A percentile compares a stretch with the other conserved stretches of the same genome.
Conservation (phyloP, 176 grass and related monocot species). For the Miscanthus lutarioriparius region DNA sequence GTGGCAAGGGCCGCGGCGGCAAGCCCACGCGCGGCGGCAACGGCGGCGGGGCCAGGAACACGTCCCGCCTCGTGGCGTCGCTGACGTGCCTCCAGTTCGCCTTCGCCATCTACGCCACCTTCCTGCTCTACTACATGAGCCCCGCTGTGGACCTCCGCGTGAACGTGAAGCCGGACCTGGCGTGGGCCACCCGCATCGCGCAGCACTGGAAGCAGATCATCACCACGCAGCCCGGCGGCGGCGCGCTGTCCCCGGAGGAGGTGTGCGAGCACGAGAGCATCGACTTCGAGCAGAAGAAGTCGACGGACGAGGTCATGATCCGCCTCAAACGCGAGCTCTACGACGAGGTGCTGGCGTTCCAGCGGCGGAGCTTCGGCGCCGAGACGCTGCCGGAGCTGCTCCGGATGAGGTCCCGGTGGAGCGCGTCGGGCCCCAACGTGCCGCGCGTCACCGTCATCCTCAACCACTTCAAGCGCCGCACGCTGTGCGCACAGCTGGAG, state of each 20-base stretch:
- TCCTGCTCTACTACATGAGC: slow-evolving; percentile 99
- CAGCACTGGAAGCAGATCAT: slow-evolving; percentile 84
- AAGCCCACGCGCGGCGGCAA: slow-evolving; percentile 8
- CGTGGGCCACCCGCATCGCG: slow-evolving; percentile 77
- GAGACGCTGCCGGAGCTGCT: slow-evolving; percentile 81
- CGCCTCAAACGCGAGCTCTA: slow-evolving; percentile 90
- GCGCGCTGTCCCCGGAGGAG: slow-evolving; percentile 40
- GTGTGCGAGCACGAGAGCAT: slow-evolving; percentile 94
- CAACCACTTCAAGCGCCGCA: slow-evolving; percentile 94
- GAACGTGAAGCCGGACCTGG: slow-evolving; percentile 57
- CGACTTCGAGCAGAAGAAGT: slow-evolving; percentile 98
- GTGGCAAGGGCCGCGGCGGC: slow-evolving; percentile 26
- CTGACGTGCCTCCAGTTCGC: slow-evolving; percentile 86
- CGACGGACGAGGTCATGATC: slow-evolving; percentile 67
- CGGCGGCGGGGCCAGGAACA: slow-evolving; percentile 38
- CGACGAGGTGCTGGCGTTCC: slow-evolving; percentile 72
- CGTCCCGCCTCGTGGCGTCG: slow-evolving; percentile 55
- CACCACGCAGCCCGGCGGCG: slow-evolving; percentile 8
- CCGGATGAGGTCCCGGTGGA: slow-evolving; percentile 71
- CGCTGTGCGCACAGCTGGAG: slow-evolving; percentile 89
- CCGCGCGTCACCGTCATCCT: slow-evolving; percentile 83
- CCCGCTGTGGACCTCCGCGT: slow-evolving; percentile 71
- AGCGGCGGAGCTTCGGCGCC: slow-evolving; percentile 53
- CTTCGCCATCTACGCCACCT: slow-evolving; percentile 95
- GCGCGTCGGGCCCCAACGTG: neutral